Evolutionary conservation across 75 land plant species (phyloP), one percentile per base, ranked within the genome.

Genomic region (Azolla pinnata): DNA sequence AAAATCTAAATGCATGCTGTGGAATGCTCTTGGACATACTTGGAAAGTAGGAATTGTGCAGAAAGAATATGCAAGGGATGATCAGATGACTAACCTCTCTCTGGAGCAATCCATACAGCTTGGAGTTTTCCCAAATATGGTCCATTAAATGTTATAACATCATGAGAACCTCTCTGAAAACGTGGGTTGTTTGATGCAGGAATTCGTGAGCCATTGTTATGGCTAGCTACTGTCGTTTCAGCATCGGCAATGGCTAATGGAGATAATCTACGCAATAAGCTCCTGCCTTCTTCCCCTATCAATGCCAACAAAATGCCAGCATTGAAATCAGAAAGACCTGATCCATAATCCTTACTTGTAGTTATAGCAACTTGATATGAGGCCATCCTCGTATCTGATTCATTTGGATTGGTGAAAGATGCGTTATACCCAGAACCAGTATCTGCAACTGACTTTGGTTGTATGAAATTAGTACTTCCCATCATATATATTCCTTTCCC

Each of bases 41-140:
- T n/a, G n/a, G n/a, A n/a, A n/a, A n/a, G n/a, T n/a, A n/a, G n/a
- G n/a, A n/a, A n/a, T n/a, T n/a, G n/a, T n/a, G n/a, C n/a, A n/a
- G n/a, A n/a, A n/a, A n/a, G n/a, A n/a, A n/a, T n/a, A n/a, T n/a
- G n/a, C n/a, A n/a, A n/a, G n/a, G n/a, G n/a, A n/a, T n/a, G n/a
- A n/a, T n/a, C n/a, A n/a, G 57, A 64, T 64, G 28, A 66, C 65
- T n/a, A 56, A 89, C 96, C 96, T 83, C 84, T 81, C 61, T 86
- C 96, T 19, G 82, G 69, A 20, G 92, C 75, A 48, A 89, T 63
- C 96, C 96, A 89, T 44, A 89, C 56, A 25, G 84, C 90, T 55
- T 56, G 70, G 52, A 89, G 67, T 19, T 59, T 65, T 29, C 78
- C 84, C 9, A 89, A 31, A 17, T 65, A 46, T 26, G 90, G 76